Evolutionary conservation across 306 rosid genomes (phyloP), one percentile per base, ranked within the genome.

Genomic region (Begonia loranthoides): DNA sequence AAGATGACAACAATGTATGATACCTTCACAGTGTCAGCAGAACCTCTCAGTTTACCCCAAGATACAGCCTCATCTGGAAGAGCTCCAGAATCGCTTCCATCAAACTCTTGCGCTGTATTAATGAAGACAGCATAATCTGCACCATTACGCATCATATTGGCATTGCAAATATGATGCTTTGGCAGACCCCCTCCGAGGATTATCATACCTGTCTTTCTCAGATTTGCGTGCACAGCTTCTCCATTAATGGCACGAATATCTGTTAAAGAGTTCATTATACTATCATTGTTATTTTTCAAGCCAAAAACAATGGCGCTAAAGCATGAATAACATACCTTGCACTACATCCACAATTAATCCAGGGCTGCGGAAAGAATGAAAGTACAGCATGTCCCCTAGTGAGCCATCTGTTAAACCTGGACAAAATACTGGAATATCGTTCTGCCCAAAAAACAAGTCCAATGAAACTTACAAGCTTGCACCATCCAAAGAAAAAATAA

Each of bases 81-180:
- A 56, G 99, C 95, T 52, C 95, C 99, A 21, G 95, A 90, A 64
- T 90, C 99, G 47, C 94, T 90, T 49, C 97, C 97, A 54, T 90
- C 97, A 59, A 66, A 90, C 67, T 90, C 97, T 49, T 90, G 95
- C 13, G 94, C 99, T 21, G 95, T 90, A 52, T 90, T 90, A 39
- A 90, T 76, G 60, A 76, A 82, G 64, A 90, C 82, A 0, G 94
- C 99, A 67, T 80, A 90, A 58, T 90, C 95, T 14, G 94, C 94
- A 59, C 99, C 99, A 12, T 86, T 90, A 22, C 94, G 95, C 86
- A 86, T 80, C 99, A 90, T 90, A 67, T 90, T 90, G 79, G 99
- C 99, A 59, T 90, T 90, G 86, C 94, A 90, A 66, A 86, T 86
- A 76, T 90, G 99, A 73, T 90, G 99, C 64, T 90, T 90, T 7